Evolutionary conservation across 768 basidiomycete genomes (phyloP).

Genomic region (Candolleomyces aberdarensis): DNA sequence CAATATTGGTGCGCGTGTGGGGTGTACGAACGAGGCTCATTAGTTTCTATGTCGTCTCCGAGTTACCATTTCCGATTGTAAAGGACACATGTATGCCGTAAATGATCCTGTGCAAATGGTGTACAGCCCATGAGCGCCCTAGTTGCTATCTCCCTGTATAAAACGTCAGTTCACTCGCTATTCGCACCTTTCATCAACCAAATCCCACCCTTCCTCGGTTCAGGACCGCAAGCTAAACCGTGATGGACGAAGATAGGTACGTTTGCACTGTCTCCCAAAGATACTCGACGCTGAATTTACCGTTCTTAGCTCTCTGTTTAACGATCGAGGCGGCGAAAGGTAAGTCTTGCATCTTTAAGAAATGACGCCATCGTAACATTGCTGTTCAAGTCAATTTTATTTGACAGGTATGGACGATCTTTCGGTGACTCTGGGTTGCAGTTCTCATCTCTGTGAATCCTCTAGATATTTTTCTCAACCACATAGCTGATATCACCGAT

Average conservation of each 20-base stretch:
- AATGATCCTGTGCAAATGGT: too few species aligned
- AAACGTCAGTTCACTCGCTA: too few species aligned
- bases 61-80: too few species aligned
- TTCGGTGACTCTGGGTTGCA: background rate
- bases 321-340: background rate
- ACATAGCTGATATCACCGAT: background rate
- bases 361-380: background rate
- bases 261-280: background rate
- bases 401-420: background rate
- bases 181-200: too few species aligned
- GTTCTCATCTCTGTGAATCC: background rate
- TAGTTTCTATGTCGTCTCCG: too few species aligned
- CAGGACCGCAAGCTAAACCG: background rate
- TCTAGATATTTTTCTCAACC: background rate
- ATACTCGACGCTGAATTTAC: background rate
- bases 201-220: too few species aligned
- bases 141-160: too few species aligned
- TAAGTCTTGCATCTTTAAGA: background rate
- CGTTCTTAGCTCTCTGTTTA: background rate
- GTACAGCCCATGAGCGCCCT: too few species aligned
- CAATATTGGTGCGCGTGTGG: too few species aligned
- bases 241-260: background rate
- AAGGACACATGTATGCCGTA: too few species aligned
- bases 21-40: too few species aligned
- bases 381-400: background rate